These are phyloP conservation scores for Exutisphaerella laricina DNA, from an alignment of 2,329 filamentous ascomycete genomes.

Conservation along the genomic window DNA sequence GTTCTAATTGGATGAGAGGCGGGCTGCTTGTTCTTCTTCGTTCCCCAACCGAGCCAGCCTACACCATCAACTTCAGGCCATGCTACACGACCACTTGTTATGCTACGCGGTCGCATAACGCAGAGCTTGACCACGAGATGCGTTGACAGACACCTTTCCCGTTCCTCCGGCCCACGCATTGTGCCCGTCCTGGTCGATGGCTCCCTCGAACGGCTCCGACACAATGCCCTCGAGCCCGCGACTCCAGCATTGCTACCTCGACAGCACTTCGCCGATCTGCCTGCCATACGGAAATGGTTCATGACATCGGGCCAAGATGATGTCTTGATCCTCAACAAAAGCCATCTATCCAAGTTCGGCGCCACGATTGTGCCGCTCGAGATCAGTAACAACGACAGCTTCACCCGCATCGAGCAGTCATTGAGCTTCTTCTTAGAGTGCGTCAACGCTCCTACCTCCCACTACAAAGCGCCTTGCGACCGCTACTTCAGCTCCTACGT, in stretches of 20 bases:
- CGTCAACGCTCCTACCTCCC: slow-evolving; percentile 29
- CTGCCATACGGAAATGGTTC: slow-evolving; percentile 59
- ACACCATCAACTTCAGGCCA: no score
- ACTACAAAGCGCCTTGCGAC: slow-evolving; percentile 12
- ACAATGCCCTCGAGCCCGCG: slow-evolving; percentile 49
- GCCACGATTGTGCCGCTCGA: slow-evolving; percentile 55
- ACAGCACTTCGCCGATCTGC: slow-evolving; percentile 41
- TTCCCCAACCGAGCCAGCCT: no score
- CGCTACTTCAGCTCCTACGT: slow-evolving; percentile 30
- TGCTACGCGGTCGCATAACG: slow-evolving; percentile 13
- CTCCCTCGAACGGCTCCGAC: slow-evolving; percentile 44
- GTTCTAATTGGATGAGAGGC: no score
- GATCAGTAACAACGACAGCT: slow-evolving; percentile 46
- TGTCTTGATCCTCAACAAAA: slow-evolving; percentile 33
- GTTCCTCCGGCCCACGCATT: slow-evolving; percentile 5
- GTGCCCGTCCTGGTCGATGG: slow-evolving; percentile 26
- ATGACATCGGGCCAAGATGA: slow-evolving; percentile 2
- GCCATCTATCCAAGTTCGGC: slow-evolving; percentile 44
- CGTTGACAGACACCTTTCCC: slow-evolving; percentile 14
- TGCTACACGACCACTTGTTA: no score
- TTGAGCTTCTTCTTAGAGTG: slow-evolving; percentile 60
- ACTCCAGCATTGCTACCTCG: slow-evolving; percentile 50
- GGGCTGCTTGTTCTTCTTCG: no score
- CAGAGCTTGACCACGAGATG: slow-evolving; percentile 8
- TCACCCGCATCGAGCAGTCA: slow-evolving; percentile 55